Percentiles rank a stretch among this genome's conserved stretches.
phyloP scores from a whole-genome alignment of 306 rosid genomes.

The Inga laurina region DNA sequence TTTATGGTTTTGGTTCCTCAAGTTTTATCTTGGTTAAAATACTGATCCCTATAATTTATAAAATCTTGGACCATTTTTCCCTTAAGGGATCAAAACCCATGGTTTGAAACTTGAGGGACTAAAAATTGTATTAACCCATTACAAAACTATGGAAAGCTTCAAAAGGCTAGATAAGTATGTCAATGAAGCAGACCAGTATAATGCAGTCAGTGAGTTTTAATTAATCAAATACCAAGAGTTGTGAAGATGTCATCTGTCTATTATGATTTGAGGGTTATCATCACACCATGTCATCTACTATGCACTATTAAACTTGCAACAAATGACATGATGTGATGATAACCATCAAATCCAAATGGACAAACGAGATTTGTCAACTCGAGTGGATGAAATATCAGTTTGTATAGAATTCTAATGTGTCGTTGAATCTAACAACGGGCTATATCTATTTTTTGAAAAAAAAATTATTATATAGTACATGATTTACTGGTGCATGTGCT shows the following conservation, averaged over 20 bases:
- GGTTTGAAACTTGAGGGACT: too few species aligned
- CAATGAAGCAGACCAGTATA: background rate
- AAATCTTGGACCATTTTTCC: too few species aligned
- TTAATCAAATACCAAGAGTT: background rate
- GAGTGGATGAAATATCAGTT: too few species aligned
- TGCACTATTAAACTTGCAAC: background rate
- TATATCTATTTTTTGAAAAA: background rate
- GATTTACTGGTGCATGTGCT: too few species aligned
- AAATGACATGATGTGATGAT: background rate
- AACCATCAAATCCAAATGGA: background rate
- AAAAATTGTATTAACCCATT: too few species aligned
- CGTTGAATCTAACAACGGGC: background rate
- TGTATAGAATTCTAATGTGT: too few species aligned
- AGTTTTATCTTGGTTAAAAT: too few species aligned
- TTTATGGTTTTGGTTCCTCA: too few species aligned
- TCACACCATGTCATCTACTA: background rate
- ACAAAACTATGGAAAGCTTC: background rate
- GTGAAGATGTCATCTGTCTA: background rate
- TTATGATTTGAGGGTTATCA: background rate
- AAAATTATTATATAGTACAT: too few species aligned
- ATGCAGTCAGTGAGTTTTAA: background rate
- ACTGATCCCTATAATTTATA: too few species aligned
- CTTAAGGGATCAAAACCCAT: too few species aligned
- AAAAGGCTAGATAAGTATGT: background rate
- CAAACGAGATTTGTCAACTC: too few species aligned